Evolutionary conservation across 1,284 basidiomycete species (phyloP), one percentile per base, ranked within the genome.

Genomic region (Ganoderma boninense): DNA sequence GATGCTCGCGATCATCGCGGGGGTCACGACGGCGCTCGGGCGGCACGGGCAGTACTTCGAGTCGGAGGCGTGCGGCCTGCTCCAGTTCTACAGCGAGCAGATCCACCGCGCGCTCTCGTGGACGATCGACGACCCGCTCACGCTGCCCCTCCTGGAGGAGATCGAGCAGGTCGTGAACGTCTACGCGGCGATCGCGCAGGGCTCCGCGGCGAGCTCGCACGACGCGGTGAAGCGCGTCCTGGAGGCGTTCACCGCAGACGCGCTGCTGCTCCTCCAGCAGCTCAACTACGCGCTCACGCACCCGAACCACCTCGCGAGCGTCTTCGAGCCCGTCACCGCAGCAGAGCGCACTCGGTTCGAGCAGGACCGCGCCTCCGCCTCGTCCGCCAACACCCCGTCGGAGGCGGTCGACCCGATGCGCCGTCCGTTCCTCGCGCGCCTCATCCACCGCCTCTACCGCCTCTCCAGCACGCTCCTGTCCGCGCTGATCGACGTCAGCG

Each of bases 251-350:
- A 87, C 89, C 2, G 83, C 84, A 2, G 89, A 88, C 68, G 90
- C 90, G 0, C 83, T 97, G 23, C 82, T 88, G 46, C 87, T 97
- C n/a, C 84, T 99, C 0, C 95, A 96, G 78, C 93, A 96, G 71
- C 81, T 97, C 68, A 96, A 96, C 78, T 96, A 97, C 76, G 94
- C 95, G 0, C 85, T 97, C 65, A 93, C 95, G 0, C 97, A 98
- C 81, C 96, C 97, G 8, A 93, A 96, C 75, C 92, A 95, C 74
- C 87, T 98, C 26, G 89, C 91, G 0, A 92, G 90, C 69, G 84
- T 96, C 52, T 85, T 97, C 71, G 95, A 97, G 71, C 92, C 95
- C 2, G 84, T 93, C n/a, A 92, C 92, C 0, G 79, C 86, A 2
- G 93, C 93, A 20, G 95, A 97, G 73, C 86, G 90, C 52, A 79